Percentiles rank a stretch among this genome's conserved stretches.
Conservation (phyloP, 2,329 filamentous ascomycete genomes). For the Cercospora sp. region DNA sequence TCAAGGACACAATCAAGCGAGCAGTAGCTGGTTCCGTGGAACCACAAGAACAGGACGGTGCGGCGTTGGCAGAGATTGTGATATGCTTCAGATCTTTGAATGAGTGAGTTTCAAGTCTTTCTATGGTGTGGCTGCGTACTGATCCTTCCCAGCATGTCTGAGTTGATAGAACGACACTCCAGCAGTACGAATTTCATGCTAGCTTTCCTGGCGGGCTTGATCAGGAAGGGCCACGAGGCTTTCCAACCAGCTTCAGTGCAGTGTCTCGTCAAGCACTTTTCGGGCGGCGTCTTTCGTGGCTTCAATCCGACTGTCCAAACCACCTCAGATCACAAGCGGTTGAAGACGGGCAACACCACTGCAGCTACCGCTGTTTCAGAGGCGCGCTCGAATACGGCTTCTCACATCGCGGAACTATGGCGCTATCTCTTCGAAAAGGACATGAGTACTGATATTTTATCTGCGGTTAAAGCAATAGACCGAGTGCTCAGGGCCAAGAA, state of each 20-base stretch:
- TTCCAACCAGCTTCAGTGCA: neutral
- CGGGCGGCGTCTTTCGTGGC: neutral
- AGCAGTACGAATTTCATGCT: neutral
- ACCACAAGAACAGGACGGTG: neutral
- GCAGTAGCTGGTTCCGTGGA: neutral
- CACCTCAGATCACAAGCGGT: too few species aligned
- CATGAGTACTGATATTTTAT: neutral
- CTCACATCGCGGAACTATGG: neutral
- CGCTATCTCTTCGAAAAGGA: neutral
- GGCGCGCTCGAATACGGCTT: neutral
- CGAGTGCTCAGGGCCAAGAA: neutral
- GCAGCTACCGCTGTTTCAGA: too few species aligned
- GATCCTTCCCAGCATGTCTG: neutral
- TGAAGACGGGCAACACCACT: too few species aligned
- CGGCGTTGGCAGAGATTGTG: neutral
- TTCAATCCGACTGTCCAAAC: neutral
- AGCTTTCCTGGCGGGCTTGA: neutral
- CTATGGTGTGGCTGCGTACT: neutral
- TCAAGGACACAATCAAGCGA: neutral
- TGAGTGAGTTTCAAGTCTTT: neutral
- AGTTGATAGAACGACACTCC: neutral
- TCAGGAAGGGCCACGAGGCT: neutral
- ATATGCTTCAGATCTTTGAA: neutral
- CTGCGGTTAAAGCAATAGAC: neutral
- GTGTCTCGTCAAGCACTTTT: neutral